Evolutionary conservation across 148 eudicot genomes (phyloP).

Genomic region (Dianthus caryophyllus): DNA sequence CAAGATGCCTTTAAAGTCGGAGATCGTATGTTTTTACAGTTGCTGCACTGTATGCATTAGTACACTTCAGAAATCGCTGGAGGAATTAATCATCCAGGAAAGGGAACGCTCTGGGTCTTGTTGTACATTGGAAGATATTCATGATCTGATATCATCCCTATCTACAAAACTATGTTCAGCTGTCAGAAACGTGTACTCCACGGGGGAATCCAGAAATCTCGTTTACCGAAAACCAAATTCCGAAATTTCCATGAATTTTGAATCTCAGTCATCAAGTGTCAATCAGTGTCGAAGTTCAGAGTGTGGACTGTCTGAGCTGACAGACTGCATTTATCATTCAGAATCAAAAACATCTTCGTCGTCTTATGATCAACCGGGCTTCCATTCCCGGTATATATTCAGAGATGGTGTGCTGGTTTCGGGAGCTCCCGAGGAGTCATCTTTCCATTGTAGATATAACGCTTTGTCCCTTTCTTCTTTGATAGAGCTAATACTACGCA

Average conservation of each 20-base stretch:
- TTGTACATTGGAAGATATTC: conserved; percentile 64
- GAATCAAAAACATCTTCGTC: conserved; percentile 23
- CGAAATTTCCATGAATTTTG: conserved; percentile 15
- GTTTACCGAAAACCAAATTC: conserved; percentile 13
- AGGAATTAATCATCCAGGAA: conserved; percentile 35
- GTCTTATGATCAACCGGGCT: conserved; percentile 20
- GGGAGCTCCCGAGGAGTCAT: conserved; percentile 37
- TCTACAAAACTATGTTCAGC: conserved; percentile 53
- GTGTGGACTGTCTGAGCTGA: conserved; percentile 19
- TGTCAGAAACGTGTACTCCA: conserved; percentile 37
- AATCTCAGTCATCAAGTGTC: conserved; percentile 19
- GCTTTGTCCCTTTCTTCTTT: conserved; percentile 77
- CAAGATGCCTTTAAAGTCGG: conserved; percentile 25
- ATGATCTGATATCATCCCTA: conserved; percentile 56
- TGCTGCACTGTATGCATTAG: conserved; percentile 62
- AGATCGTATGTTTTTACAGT: conserved; percentile 43
- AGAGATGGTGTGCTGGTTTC: conserved; percentile 60
- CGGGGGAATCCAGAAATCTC: conserved; percentile 19
- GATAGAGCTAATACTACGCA: conserved; percentile 55
- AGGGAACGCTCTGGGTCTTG: conserved; percentile 35
- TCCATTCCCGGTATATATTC: conserved; percentile 38
- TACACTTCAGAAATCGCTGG: conserved; percentile 41
- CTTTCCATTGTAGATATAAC: conserved; percentile 80
- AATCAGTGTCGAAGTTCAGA: conserved; percentile 37
- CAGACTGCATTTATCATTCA: conserved; percentile 55